A percentile compares a stretch with the other conserved stretches of the same genome.
Evolutionary conservation across 2,329 filamentous ascomycete species (phyloP).

Genomic region (Alternaria arbusti): DNA sequence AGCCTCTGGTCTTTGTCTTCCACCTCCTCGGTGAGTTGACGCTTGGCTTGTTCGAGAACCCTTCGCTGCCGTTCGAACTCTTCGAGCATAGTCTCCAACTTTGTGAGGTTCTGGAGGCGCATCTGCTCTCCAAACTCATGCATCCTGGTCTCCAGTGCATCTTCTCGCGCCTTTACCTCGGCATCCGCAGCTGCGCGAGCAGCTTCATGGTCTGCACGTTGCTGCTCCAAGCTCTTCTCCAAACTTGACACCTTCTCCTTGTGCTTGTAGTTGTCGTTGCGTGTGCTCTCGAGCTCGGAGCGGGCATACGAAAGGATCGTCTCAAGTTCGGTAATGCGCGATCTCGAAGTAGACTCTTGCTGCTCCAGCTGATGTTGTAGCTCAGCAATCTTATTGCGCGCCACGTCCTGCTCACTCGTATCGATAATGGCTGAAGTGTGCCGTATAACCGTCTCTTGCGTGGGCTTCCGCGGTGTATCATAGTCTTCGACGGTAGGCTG

Average conservation of each 20-base stretch:
- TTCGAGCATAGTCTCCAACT: constrained; percentile 35
- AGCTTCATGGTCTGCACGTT: constrained; percentile 15
- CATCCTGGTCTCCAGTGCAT: constrained; percentile 29
- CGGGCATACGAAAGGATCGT: constrained; percentile 43
- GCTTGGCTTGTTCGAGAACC: constrained; percentile 5
- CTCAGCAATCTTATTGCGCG: constrained; percentile 29
- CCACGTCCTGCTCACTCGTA: constrained; percentile 14
- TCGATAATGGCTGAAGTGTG: constrained; percentile 26
- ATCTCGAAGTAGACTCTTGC: constrained; percentile 35
- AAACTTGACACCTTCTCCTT: constrained; percentile 29
- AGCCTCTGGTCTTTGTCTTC: constrained; percentile 1
- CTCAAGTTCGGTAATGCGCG: constrained; percentile 44
- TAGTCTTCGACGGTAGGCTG: constrained; percentile 47
- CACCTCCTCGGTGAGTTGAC: constrained; percentile 4
- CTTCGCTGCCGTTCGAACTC: constrained; percentile 14
- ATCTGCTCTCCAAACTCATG: constrained; percentile 38
- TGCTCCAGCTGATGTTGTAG: constrained; percentile 35
- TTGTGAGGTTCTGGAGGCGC: constrained; percentile 29
- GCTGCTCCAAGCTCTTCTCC: constrained; percentile 23
- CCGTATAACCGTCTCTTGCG: constrained; percentile 44
- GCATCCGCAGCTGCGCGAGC: constrained; percentile 10
- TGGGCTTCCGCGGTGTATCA: constrained; percentile 46
- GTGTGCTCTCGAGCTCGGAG: constrained; percentile 38
- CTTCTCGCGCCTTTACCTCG: constrained; percentile 26
- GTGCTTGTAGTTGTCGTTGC: constrained; percentile 39